A percentile compares a stretch with the other conserved stretches of the same genome.
Conservation (phyloP, 2,329 filamentous ascomycete species). For the Venturia aucupariae region DNA sequence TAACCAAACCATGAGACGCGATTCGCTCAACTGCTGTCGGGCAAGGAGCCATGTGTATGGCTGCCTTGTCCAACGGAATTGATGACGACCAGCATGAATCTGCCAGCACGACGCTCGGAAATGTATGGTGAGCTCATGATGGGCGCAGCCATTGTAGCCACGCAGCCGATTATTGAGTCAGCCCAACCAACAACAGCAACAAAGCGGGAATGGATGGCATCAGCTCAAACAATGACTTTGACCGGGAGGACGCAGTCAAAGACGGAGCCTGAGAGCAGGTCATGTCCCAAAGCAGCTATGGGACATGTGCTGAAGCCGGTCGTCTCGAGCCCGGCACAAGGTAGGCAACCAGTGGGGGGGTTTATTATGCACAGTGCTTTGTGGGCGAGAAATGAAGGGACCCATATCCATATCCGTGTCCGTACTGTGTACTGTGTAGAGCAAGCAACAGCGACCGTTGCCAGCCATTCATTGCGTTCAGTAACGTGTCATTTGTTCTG, state of each 20-base stretch:
- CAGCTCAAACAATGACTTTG: background rate
- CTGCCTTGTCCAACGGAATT: conserved; percentile 7
- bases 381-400: background rate
- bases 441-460: background rate
- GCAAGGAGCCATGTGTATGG: conserved; percentile 2
- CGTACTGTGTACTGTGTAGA: too few species aligned
- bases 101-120: conserved; percentile 9
- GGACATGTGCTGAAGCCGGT: conserved; percentile 1
- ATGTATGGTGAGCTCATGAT: conserved; percentile 12
- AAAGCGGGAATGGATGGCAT: background rate
- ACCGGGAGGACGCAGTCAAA: background rate
- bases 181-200: background rate
- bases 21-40: background rate
- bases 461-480: background rate
- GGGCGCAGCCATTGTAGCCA: background rate
- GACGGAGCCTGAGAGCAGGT: background rate
- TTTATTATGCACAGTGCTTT: background rate
- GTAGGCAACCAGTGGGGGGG: background rate
- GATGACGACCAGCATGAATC: background rate
- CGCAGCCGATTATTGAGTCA: background rate
- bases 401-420: too few species aligned
- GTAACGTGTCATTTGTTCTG: background rate
- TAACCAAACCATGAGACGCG: background rate
- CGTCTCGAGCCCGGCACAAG: background rate
- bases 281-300: background rate